Evolutionary conservation across 2,329 filamentous ascomycete species (phyloP), one percentile per base, ranked within the genome.

Genomic region (Stachybotrys chartarum): DNA sequence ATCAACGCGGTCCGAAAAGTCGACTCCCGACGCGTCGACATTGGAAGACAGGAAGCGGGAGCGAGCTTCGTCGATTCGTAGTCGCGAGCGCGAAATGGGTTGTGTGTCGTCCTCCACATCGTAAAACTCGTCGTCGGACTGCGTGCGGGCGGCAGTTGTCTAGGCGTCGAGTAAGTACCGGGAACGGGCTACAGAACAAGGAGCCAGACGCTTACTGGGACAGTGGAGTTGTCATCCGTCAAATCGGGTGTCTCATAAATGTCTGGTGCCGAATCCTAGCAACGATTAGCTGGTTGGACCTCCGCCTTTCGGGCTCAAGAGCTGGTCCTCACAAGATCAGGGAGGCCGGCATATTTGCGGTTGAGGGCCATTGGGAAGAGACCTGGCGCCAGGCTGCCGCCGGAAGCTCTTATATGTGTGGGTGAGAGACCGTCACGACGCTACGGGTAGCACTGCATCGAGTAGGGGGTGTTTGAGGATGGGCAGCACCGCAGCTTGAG

Each of bases 221-320:
- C 76, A 51, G 91, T 96, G 24, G 91, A 96, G 60, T 85, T 88
- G 71, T 96, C 92, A 67, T 96, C 91, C 55, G 88, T 93, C 61
- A 97, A 78, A 55, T 96, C 92, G 61, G 93, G 92, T 16, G 94
- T 97, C 74, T 97, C 93, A 78, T 97, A 97, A 65, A 96, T 90
- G 68, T 97, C 94, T 61, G 92, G 92, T 31, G 92, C 91, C 54
- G 87, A 88, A 74, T 97, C 92, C 89, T 95, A 62, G 32, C 50
- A 14, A 18, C 55, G 16, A 54, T 52, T 42, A 30, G 24, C 50
- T 54, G 30, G 60, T 68, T 59, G 68, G 63, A 45, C 39, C 52
- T 57, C 53, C 52, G 32, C n/a, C 54, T 57, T 59, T 57, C 56
- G 24, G 56, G 60, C 57, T 31, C 18, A 24, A 51, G 46, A 39